These are phyloP conservation scores for Blepharisma stoltei DNA, from an alignment of 73 alveolate genomes.

Conservation along the genomic window DNA sequence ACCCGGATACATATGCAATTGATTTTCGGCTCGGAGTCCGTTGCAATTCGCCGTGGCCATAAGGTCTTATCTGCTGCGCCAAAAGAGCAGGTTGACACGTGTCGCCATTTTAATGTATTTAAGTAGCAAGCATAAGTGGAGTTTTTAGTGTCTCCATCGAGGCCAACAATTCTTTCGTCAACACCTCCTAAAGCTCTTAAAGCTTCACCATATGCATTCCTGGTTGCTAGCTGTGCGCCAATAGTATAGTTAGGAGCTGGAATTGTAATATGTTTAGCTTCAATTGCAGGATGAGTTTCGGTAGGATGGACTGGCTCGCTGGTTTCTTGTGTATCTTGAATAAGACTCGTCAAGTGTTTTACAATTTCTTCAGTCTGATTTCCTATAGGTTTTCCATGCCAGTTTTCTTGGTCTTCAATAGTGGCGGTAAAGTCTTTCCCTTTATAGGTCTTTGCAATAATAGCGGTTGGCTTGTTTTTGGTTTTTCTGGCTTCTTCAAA, in stretches of 20 bases:
- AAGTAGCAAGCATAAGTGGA: slow-evolving; percentile 51
- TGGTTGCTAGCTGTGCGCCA: slow-evolving; percentile 57
- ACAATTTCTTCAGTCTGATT: slow-evolving; percentile 29
- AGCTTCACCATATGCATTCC: slow-evolving; percentile 72
- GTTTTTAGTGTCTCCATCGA: slow-evolving; percentile 77
- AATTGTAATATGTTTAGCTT: slow-evolving; percentile 10
- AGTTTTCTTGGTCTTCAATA: slow-evolving; percentile 50
- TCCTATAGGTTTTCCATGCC: slow-evolving; percentile 76
- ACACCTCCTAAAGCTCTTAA: slow-evolving; percentile 46
- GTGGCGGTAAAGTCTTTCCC: slow-evolving; percentile 53
- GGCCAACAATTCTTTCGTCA: slow-evolving; percentile 59
- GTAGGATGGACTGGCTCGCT: slow-evolving; percentile 5
- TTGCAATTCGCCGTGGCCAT: too few species aligned
- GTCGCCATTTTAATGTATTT: too few species aligned
- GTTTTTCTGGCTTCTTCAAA: slow-evolving; percentile 36
- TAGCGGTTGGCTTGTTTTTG: slow-evolving; percentile 47
- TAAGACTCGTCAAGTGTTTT: slow-evolving; percentile 2
- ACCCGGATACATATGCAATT: too few species aligned
- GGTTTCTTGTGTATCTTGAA: slow-evolving; percentile 6
- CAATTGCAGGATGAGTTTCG: slow-evolving; percentile 2
- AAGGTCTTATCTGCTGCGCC: too few species aligned
- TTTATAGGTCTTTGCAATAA: slow-evolving; percentile 65
- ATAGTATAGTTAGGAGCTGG: slow-evolving; percentile 36
- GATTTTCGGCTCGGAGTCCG: too few species aligned
- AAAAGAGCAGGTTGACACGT: too few species aligned